A percentile compares a stretch with the other conserved stretches of the same genome.
These are phyloP conservation scores for Penicillium soppii DNA, from an alignment of 495 filamentous ascomycete genomes.

Conservation along the genomic window DNA sequence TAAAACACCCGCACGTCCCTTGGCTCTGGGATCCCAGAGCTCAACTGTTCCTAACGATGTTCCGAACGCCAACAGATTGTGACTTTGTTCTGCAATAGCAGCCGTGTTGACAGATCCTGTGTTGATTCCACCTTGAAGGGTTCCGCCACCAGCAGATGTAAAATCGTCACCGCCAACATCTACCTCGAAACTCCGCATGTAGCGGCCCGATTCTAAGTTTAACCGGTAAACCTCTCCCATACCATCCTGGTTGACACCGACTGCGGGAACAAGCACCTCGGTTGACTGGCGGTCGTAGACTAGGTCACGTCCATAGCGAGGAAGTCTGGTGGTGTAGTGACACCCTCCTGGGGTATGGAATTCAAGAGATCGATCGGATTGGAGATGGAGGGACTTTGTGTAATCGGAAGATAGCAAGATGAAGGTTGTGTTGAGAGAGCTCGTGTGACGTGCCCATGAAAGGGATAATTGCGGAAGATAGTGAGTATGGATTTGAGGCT, in stretches of 20 bases:
- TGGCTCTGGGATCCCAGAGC: conserved; percentile 87
- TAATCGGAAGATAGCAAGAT: conserved; percentile 90
- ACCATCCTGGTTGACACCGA: conserved; percentile 81
- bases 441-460: conserved; percentile 89
- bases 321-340: conserved; percentile 83
- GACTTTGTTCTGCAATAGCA: conserved; percentile 84
- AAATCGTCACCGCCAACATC: conserved; percentile 84
- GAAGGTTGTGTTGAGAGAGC: conserved; percentile 92
- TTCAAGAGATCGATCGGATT: conserved; percentile 86
- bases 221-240: conserved; percentile 89
- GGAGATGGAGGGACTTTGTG: conserved; percentile 90
- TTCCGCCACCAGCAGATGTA: conserved; percentile 57
- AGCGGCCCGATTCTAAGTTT: conserved; percentile 86
- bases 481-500: conserved; percentile 96
- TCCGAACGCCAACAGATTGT: conserved; percentile 90
- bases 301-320: conserved; percentile 88
- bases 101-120: conserved; percentile 86
- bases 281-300: conserved; percentile 81
- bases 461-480: conserved; percentile 90
- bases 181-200: conserved; percentile 76
- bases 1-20: conserved; percentile 77
- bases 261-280: conserved; percentile 82
- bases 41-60: conserved; percentile 96
- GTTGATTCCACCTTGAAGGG: conserved; percentile 79
- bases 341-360: conserved; percentile 91